Percentiles rank a stretch among this genome's conserved stretches.
Evolutionary conservation across 805 yeast species (phyloP).

Genomic region (Yarrowia hollandica): DNA sequence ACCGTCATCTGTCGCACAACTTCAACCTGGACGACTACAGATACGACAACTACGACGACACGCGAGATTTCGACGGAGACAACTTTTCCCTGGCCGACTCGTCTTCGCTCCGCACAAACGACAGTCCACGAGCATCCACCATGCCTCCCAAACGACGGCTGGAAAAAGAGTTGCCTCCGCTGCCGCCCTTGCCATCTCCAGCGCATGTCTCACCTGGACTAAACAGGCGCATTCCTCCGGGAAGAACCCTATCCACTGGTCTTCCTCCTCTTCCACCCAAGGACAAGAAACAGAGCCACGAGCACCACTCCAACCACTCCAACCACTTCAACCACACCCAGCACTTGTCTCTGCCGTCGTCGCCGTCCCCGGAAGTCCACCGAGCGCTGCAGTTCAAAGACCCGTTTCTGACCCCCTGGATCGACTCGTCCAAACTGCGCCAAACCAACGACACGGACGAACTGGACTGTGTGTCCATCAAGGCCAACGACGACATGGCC

Average conservation of each 20-base stretch:
- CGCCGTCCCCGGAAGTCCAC: not conserved
- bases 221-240: slow-evolving; percentile 21
- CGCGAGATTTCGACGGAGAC: slow-evolving; percentile 21
- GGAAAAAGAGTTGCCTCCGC: slow-evolving; percentile 17
- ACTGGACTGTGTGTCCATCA: slow-evolving; percentile 15
- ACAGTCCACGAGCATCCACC: not conserved
- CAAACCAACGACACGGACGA: not conserved
- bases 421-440: slow-evolving; percentile 7
- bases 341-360: not conserved
- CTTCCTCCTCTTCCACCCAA: slow-evolving; percentile 12
- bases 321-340: not conserved
- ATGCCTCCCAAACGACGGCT: slow-evolving; percentile 16
- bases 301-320: no score
- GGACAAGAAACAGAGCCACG: no score
- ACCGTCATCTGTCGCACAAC: slow-evolving; percentile 22
- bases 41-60: slow-evolving; percentile 25
- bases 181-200: slow-evolving; percentile 14
- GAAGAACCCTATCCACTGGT: not conserved
- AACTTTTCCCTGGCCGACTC: slow-evolving; percentile 9
- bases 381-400: slow-evolving; percentile 26
- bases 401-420: slow-evolving; percentile 20
- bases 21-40: slow-evolving; percentile 22
- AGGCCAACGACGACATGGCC: slow-evolving; percentile 25
- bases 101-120: not conserved
- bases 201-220: slow-evolving; percentile 7